Percentiles rank a stretch among this genome's conserved stretches.
Evolutionary conservation across 1,139 yeast species (phyloP).

Genomic region (Hansenula lynferdii): DNA sequence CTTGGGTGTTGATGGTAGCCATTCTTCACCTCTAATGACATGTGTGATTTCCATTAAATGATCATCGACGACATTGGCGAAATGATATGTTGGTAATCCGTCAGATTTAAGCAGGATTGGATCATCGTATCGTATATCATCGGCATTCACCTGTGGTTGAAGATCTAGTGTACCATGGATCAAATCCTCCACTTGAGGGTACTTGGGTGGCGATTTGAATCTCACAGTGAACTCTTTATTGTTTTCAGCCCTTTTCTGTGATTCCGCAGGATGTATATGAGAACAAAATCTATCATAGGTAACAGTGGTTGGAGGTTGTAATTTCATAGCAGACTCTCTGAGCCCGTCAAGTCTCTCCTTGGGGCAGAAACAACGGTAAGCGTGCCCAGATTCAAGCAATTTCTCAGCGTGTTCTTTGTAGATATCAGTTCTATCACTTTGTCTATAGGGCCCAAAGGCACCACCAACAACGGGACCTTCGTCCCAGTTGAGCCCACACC

Average conservation of each 20-base stretch:
- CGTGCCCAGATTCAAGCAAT: constrained; percentile 60
- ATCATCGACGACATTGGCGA: constrained; percentile 94
- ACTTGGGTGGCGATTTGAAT: constrained; percentile 64
- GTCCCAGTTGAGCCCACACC: constrained; percentile 76
- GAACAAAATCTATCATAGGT: constrained; percentile 84
- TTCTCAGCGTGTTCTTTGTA: constrained; percentile 54
- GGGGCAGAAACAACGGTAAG: constrained; percentile 84
- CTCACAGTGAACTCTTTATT: constrained; percentile 45
- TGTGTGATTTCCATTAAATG: constrained; percentile 90
- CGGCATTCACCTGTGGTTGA: constrained; percentile 72
- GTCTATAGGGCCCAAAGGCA: constrained; percentile 71
- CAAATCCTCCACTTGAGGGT: constrained; percentile 64
- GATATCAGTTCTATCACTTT: constrained; percentile 69
- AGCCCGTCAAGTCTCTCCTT: constrained; percentile 69
- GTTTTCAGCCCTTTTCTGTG: constrained; percentile 27
- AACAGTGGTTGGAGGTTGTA: constrained; percentile 87
- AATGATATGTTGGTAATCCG: constrained; percentile 92
- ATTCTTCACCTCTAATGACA: constrained; percentile 95
- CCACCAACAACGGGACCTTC: constrained; percentile 70
- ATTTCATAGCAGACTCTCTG: constrained; percentile 64
- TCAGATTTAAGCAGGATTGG: constrained; percentile 87
- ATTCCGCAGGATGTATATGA: constrained; percentile 37
- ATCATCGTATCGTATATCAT: constrained; percentile 81
- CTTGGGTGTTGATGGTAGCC: constrained; percentile 95
- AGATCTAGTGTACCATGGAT: constrained; percentile 72